Evolutionary conservation across 805 yeast genomes (phyloP).

Genomic region (Metschnikowia picachoensis): DNA sequence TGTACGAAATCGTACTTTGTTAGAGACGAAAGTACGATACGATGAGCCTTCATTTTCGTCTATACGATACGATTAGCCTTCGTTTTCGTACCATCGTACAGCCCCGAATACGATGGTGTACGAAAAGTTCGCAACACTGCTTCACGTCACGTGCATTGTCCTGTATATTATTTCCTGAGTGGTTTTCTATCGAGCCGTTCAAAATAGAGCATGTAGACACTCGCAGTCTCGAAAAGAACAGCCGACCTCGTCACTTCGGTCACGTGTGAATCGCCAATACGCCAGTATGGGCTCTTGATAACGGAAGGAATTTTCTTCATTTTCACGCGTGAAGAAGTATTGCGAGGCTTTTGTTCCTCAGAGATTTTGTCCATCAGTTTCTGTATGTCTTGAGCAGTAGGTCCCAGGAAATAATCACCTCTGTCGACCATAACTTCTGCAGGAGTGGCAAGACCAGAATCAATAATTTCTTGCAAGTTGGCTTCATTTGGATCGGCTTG

Average conservation of each 20-base stretch:
- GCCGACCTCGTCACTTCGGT: conserved; percentile 56
- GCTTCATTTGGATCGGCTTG: conserved; percentile 37
- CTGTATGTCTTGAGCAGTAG: conserved; percentile 16
- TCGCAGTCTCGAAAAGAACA: conserved; percentile 63
- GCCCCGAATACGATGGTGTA: too few relatives aligned
- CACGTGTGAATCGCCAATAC: conserved; percentile 72
- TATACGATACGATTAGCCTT: too few relatives aligned
- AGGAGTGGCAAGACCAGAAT: conserved; percentile 40
- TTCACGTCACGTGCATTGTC: conserved; percentile 7
- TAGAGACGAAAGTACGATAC: too few relatives aligned
- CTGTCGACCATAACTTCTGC: conserved; percentile 38
- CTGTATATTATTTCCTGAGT: conserved; percentile 8
- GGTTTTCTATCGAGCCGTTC: conserved; percentile 47
- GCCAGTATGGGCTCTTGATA: conserved; percentile 70
- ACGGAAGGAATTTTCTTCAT: conserved; percentile 54
- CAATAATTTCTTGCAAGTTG: conserved; percentile 35
- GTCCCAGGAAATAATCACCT: conserved; percentile 24
- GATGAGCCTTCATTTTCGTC: too few relatives aligned
- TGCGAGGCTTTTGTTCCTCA: conserved; percentile 7
- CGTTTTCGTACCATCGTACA: too few relatives aligned
- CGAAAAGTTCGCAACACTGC: too few relatives aligned
- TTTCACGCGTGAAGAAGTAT: conserved; percentile 24
- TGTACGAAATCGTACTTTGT: too few relatives aligned
- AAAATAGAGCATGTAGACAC: conserved; percentile 84
- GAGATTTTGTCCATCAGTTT: conserved; percentile 13